A percentile compares a stretch with the other conserved stretches of the same genome.
These are phyloP conservation scores for Colletotrichum camelliae DNA, from an alignment of 2,329 filamentous ascomycete genomes.

Conservation along the genomic window DNA sequence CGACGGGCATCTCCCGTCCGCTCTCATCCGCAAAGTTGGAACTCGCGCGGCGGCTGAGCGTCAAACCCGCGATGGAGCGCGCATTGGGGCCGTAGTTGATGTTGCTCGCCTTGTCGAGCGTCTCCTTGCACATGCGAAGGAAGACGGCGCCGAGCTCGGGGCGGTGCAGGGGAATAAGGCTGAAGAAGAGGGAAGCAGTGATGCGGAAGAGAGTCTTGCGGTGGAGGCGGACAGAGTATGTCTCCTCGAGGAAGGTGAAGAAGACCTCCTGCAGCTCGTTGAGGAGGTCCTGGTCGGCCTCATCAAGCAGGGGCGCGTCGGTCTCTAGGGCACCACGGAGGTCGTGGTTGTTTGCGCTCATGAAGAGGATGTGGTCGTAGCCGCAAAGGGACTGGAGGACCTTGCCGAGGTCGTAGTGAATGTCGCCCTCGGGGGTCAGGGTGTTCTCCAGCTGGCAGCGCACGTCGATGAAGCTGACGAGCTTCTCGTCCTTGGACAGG, in stretches of 20 bases:
- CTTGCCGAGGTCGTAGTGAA: slow-evolving; percentile 35
- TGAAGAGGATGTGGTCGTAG: slow-evolving; percentile 34
- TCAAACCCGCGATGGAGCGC: slow-evolving; percentile 10
- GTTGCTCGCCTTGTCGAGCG: slow-evolving; percentile 28
- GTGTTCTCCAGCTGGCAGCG: slow-evolving; percentile 31
- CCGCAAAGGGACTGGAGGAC: slow-evolving; percentile 34
- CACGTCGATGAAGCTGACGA: slow-evolving; percentile 34
- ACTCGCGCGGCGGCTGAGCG: slow-evolving; percentile 19
- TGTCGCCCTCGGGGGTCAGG: slow-evolving; percentile 32
- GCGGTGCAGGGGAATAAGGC: slow-evolving; percentile 32
- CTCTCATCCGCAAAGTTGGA: slow-evolving; percentile 20
- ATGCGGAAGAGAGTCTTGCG: slow-evolving; percentile 35
- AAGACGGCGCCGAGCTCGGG: slow-evolving; percentile 30
- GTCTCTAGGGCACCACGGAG: slow-evolving; percentile 17
- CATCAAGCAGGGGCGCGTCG: slow-evolving; percentile 26
- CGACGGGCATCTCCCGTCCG: slow-evolving; percentile 19
- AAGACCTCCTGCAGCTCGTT: slow-evolving; percentile 28
- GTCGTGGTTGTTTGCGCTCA: slow-evolving; percentile 25
- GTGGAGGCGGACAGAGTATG: slow-evolving; percentile 29
- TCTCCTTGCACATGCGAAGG: slow-evolving; percentile 29
- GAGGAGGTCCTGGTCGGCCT: slow-evolving; percentile 29
- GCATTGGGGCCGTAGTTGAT: slow-evolving; percentile 23
- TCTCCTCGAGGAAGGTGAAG: slow-evolving; percentile 30
- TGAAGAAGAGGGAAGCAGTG: slow-evolving; percentile 34
- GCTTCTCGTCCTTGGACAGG: slow-evolving; percentile 27